Base-by-base conservation (phyloP, 2,329 filamentous ascomycete genomes). In the Diaporthe ampelina region DNA sequence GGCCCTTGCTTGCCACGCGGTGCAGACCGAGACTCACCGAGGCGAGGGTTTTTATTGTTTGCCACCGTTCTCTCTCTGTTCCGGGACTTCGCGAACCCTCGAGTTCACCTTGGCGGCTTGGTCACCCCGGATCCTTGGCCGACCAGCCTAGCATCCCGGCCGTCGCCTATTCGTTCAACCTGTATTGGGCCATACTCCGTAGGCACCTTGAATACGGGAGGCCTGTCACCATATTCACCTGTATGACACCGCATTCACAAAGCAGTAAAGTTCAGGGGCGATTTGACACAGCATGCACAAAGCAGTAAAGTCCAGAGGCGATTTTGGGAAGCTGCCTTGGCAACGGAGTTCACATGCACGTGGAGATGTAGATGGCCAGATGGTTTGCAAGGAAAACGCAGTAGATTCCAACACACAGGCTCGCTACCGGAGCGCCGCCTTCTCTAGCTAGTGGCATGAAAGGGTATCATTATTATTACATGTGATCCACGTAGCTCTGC, bases 391-490 rank as follows among this genome's bases (percentile, higher is more conserved):
- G 21, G 59, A 45, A 63, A 63, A 72, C 48, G 50, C 21, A 13
- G 32, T 72, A 7, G 8, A 72, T 56, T 63, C 32, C 57, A 72
- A 54, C 70, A 61, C 70, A 61, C 32, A 32, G 70, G 35, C 48
- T 37, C 45, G 48, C 70, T 72, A 54, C 70, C 70, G 19, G 70
- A 72, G 70, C 58, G 54, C 26, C 32, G 59, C 40, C 70, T 37
- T 54, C 45, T 68, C 70, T 63, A 70, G 70, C 70, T 52, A 63
- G 57, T 61, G 45, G 48, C 57, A 72, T 72, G 70, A 72, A 63
- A 72, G 70, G 70, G 70, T 72, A 72, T 72, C 70, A 43, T 72
- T 63, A 72, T 72, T 63, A 72, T 63, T 63, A 72, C 45, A 72
- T 43, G 57, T 45, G 70, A 54, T 72, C 57, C 70, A 59, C 35